Evolutionary conservation across 495 filamentous ascomycete species (phyloP).

Genomic region (Penicillium salamii): DNA sequence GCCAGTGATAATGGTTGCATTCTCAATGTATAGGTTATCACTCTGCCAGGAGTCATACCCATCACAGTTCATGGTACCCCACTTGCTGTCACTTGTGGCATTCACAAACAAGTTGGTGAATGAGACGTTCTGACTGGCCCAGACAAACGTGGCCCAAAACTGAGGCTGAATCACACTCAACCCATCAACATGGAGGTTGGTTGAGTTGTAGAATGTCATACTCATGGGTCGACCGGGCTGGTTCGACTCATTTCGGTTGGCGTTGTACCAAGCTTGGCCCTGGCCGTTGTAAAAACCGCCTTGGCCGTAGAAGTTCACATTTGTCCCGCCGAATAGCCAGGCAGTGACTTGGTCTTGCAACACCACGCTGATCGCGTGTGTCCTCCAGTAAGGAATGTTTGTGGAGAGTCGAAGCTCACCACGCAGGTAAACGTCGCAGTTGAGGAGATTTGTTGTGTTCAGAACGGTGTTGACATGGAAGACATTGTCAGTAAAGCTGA

Average conservation of each 20-base stretch:
- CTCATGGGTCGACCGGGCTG: slow-evolving; percentile 43
- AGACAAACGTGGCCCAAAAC: slow-evolving; percentile 44
- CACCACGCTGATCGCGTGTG: slow-evolving; percentile 35
- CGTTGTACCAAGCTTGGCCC: slow-evolving; percentile 45
- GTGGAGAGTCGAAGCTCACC: slow-evolving; percentile 39
- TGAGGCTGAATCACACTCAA: slow-evolving; percentile 41
- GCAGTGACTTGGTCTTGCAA: slow-evolving; percentile 50
- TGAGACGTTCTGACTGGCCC: slow-evolving; percentile 29
- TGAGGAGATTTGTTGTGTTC: slow-evolving; percentile 41
- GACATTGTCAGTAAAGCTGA: slow-evolving; percentile 36
- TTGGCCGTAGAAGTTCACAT: slow-evolving; percentile 32
- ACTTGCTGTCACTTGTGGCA: slow-evolving; percentile 25
- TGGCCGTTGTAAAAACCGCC: slow-evolving; percentile 46
- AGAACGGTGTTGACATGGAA: slow-evolving; percentile 42
- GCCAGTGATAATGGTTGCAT: slow-evolving; percentile 33
- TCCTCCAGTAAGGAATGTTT: slow-evolving; percentile 46
- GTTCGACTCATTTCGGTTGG: slow-evolving; percentile 29
- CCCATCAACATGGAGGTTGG: slow-evolving; percentile 27
- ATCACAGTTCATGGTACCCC: slow-evolving; percentile 35
- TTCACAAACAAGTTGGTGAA: slow-evolving; percentile 45
- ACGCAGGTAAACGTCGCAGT: slow-evolving; percentile 36
- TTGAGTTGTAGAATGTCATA: slow-evolving; percentile 37
- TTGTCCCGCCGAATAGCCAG: slow-evolving; percentile 43
- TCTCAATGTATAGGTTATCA: slow-evolving; percentile 28
- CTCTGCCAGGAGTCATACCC: slow-evolving; percentile 36